Evolutionary conservation across 352 stramenopile species (phyloP), one percentile per base, ranked within the genome.

Genomic region (Plasmopara halstedii): DNA sequence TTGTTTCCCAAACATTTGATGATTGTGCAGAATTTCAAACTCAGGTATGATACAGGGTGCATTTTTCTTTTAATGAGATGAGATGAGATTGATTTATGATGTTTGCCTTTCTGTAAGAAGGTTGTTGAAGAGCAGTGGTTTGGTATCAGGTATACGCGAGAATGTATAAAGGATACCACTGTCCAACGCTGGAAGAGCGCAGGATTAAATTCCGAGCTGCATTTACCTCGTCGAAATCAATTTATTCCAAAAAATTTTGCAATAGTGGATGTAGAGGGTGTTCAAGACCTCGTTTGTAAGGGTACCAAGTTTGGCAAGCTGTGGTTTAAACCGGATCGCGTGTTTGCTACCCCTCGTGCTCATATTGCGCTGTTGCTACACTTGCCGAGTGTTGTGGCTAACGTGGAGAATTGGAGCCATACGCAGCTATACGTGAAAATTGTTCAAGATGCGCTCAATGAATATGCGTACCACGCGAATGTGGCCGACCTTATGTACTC

Each of bases 231-330:
- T 25, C 66, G 49, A 18, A 89, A 89, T 44, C 71, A 64, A 35
- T 89, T 87, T 50, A 86, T 89, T 46, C 75, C 78, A 18, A 59
- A 52, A 15, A 67, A 89, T 48, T 83, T 89, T 23, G 58, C 70
- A n/a, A 58, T 88, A 15, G 48, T 88, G 11, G 51, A 68, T 6
- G 49, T 58, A 9, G 42, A 49, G 27, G 42, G 42, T 14, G 46
- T 54, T 15, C 38, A 39, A 6, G 60, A 77, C 19, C 36, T 78
- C 11, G 47, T 63, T 20, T 67, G 47, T 40, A 49, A 70, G 3
- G 56, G 41, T n/a, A 70, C 61, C 1, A 36, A 35, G 26, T 82
- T 79, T 40, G 72, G 70, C 8, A 71, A 70, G 19, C 42, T 85
- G 31, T 88, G 76, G 70, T 82, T 84, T 57, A 77, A 82, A 13